Base-by-base conservation (phyloP, 2,329 filamentous ascomycete species). In the Talaromyces sp. region DNA sequence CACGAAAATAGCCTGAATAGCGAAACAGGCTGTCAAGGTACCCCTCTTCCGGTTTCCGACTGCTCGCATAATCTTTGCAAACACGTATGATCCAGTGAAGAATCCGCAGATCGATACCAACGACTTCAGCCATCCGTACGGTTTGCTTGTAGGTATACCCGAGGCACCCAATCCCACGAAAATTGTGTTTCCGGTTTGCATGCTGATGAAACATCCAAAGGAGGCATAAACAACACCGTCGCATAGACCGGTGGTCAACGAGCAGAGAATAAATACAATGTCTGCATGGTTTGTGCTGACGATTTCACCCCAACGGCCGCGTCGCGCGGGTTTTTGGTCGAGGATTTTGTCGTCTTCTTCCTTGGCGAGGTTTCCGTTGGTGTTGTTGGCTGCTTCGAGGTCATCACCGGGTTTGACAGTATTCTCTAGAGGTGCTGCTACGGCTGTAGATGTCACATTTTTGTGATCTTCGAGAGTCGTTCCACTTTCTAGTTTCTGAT, bases 151-250 rank as follows among this genome's bases (percentile, higher is more conserved):
- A 9, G 79, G 78, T 62, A 77, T 77, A 37, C 75, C 74, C 6
- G 78, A 77, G 27, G 80, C 75, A 41, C 80, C 80, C 6, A 82
- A 77, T 22, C 78, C 80, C 59, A 81, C 75, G 73, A 82, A 81
- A 66, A 82, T 74, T 35, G 80, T 81, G 68, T 82, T 76, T 81
- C 80, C 80, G 2, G 80, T 81, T 67, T 82, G 80, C 80, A 82
- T 82, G 61, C 78, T 78, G 47, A 81, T 71, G 71, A 82, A 82
- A 66, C 79, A 81, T 37, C 76, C 78, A 79, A 80, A 82, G 14
- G 79, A 78, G 68, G 79, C 80, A 72, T 81, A 81, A 11, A 79
- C 76, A 47, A 78, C 76, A 65, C 78, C 78, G 67, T 82, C 80
- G 59, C 80, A 79, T 22, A 82, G 72, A 1, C 80, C 80, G 0